Base-by-base conservation (phyloP, 805 yeast genomes). In the Ogataea angusta region DNA sequence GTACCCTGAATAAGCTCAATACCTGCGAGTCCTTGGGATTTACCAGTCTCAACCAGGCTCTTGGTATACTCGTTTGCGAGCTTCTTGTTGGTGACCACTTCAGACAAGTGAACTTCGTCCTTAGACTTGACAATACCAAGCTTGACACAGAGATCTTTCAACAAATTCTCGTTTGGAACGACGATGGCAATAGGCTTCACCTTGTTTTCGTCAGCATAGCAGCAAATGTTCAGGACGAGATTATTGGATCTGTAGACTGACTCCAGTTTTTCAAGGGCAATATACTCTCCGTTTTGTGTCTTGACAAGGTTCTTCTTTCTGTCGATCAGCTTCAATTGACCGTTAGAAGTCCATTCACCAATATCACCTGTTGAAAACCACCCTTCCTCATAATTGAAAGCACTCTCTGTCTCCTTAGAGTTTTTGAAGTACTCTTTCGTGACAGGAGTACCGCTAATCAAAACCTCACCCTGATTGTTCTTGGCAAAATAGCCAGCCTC, bases 351-450 rank as follows among this genome's bases (percentile, higher is more conserved):
- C 95, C 96, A 88, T 70, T 87, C 89, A 60, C 91, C 96, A 65
- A 93, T 88, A 64, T 93, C 99, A 65, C 99, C 99, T 24, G 98
- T 93, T 61, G 72, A 75, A 72, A 93, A 93, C 97, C 97, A 93
- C 17, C 90, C 95, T 54, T 85, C 90, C 46, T 83, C 85, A 39
- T 80, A 73, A 34, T 74, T 70, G 56, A 85, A 80, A 1, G 95
- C 86, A 14, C 65, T 78, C 34, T 70, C 64, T 14, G 96, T 91
- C 67, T 90, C 98, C 59, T 79, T 72, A 44, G 78, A 81, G 64
- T 91, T 90, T 64, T 80, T 77, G 70, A 74, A 93, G 68, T 93
- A 93, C 57, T 85, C 89, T 21, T 75, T 68, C 25, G 82, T 72
- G 35, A 93, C 84, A 34, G 84, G 72, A 18, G 69, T 76, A 57